Evolutionary conservation across 192 early-diverging fungal genomes (phyloP).

Genomic region (Funneliformis mosseae): DNA sequence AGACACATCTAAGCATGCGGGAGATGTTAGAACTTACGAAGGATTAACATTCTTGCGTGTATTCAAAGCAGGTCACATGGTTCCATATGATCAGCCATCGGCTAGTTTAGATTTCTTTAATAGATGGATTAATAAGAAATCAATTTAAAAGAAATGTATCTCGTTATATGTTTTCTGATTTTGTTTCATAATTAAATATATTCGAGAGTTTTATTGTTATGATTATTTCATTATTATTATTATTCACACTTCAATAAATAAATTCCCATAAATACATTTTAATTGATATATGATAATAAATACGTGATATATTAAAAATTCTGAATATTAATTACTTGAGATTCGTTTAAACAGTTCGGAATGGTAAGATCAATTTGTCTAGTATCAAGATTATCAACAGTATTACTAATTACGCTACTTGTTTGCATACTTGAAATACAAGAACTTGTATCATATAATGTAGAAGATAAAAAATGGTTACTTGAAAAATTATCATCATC

Average conservation of each 20-base stretch:
- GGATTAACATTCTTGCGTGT: constrained; percentile 85
- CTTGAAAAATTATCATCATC: background rate
- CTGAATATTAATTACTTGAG: too few relatives aligned
- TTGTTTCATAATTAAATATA: too few relatives aligned
- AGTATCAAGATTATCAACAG: background rate
- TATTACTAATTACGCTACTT: background rate
- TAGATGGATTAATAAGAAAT: constrained; percentile 57
- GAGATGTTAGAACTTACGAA: constrained; percentile 70
- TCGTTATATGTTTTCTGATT: too few relatives aligned
- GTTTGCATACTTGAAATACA: background rate
- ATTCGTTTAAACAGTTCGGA: background rate
- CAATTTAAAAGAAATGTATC: background rate
- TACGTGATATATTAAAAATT: too few relatives aligned
- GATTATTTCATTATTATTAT: too few relatives aligned
- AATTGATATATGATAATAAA: too few relatives aligned
- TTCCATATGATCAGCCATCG: constrained; percentile 91
- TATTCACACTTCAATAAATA: too few relatives aligned
- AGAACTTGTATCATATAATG: background rate
- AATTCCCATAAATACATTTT: too few relatives aligned
- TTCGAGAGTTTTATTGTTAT: too few relatives aligned
- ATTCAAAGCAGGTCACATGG: constrained; percentile 89
- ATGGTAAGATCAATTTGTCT: background rate
- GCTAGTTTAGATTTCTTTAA: constrained; percentile 85
- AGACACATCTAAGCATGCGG: constrained; percentile 51
- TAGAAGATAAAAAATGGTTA: background rate